phyloP scores from a whole-genome alignment of 805 yeast genomes.

The Lipomyces mesembrius region DNA sequence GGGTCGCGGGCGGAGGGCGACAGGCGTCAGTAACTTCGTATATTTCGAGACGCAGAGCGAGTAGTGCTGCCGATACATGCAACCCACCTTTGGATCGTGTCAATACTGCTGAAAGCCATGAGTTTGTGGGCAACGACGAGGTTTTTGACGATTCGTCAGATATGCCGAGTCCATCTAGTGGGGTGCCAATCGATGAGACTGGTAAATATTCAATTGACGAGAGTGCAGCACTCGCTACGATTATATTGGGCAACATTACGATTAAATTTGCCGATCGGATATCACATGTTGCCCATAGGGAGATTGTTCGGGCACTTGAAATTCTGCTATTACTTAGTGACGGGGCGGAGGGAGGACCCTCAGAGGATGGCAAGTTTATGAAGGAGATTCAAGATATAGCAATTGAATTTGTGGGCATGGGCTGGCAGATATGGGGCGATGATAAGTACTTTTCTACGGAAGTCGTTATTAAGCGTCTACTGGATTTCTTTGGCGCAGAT shows the following conservation, averaged over 20 bases:
- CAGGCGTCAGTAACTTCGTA: not conserved
- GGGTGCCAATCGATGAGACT: constrained; percentile 9
- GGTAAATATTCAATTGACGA: constrained; percentile 22
- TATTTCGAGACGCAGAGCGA: constrained; percentile 6
- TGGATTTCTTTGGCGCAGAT: constrained; percentile 28
- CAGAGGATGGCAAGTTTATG: constrained; percentile 16
- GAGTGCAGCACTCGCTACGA: constrained; percentile 21
- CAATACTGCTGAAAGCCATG: constrained; percentile 12
- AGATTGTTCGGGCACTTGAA: constrained; percentile 28
- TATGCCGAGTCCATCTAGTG: constrained; percentile 3
- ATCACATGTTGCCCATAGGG: constrained; percentile 27
- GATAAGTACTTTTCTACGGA: constrained; percentile 22
- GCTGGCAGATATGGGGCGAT: constrained; percentile 36
- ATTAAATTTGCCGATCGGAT: constrained; percentile 18
- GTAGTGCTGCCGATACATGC: constrained; percentile 12
- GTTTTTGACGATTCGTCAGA: constrained; percentile 21
- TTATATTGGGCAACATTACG: constrained; percentile 32
- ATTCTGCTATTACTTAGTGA: constrained; percentile 14
- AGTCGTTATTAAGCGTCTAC: constrained; percentile 11
- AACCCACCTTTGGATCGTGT: constrained; percentile 17
- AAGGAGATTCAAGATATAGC: constrained; percentile 29
- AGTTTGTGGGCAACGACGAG: constrained; percentile 21
- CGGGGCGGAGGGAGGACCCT: not conserved
- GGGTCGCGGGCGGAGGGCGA: constrained; percentile 17
- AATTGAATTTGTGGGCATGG: constrained; percentile 32